Conservation (phyloP, 768 basidiomycete species). For the Amanita fuliginea region DNA sequence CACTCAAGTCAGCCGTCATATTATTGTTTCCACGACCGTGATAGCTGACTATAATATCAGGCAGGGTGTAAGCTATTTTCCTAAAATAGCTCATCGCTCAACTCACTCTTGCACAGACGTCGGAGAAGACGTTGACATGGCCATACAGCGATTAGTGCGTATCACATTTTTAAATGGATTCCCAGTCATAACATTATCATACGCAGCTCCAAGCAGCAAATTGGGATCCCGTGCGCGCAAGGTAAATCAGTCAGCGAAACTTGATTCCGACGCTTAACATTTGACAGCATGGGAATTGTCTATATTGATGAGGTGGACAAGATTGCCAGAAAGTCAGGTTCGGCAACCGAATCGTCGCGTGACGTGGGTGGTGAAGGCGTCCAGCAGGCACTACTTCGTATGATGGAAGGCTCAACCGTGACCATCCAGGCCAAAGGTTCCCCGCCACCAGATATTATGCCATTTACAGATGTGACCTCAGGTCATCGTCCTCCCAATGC, state of each 20-base stretch:
- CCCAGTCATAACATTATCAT: not conserved
- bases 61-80: slow-evolving; percentile 53
- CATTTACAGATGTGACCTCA: slow-evolving; percentile 35
- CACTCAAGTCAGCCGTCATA: slow-evolving; percentile 53
- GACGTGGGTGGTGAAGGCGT: slow-evolving; percentile 97
- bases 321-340: slow-evolving; percentile 56
- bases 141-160: slow-evolving; percentile 71
- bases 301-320: slow-evolving; percentile 98
- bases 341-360: slow-evolving; percentile 58
- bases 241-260: slow-evolving; percentile 28
- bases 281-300: slow-evolving; percentile 74
- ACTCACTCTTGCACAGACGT: slow-evolving; percentile 46
- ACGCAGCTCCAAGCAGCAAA: slow-evolving; percentile 77
- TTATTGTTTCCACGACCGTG: slow-evolving; percentile 10
- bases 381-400: slow-evolving; percentile 82
- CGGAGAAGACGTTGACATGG: slow-evolving; percentile 93
- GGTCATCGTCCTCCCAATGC: slow-evolving; percentile 38
- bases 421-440: slow-evolving; percentile 69
- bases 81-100: slow-evolving; percentile 3
- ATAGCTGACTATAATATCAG: slow-evolving; percentile 20
- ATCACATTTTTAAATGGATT: not conserved
- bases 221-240: slow-evolving; percentile 79
- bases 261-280: not conserved
- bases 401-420: slow-evolving; percentile 88
- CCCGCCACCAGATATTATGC: slow-evolving; percentile 33